Evolutionary conservation across 495 filamentous ascomycete genomes (phyloP).

Genomic region (Hyaloscypha variabilis): DNA sequence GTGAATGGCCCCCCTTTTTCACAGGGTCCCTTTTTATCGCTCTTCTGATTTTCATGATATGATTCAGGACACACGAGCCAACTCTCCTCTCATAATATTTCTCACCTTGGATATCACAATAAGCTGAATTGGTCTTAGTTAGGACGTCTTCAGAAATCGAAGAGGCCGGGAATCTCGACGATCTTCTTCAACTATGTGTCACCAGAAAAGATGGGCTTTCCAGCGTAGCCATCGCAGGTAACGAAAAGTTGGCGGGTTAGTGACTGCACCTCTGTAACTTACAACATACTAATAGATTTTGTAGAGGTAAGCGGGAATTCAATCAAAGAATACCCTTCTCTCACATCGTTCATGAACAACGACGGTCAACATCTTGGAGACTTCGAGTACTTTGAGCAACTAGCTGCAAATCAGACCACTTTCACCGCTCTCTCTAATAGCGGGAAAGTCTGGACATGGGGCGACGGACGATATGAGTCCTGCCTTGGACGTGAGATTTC

Average conservation of each 20-base stretch:
- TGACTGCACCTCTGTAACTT: not conserved
- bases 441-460: slow-evolving; percentile 61
- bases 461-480: slow-evolving; percentile 55
- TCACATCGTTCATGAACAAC: slow-evolving; percentile 30
- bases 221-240: slow-evolving; percentile 36
- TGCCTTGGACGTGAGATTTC: slow-evolving; percentile 49
- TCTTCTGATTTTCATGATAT: not conserved
- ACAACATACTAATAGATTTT: not conserved
- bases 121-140: slow-evolving; percentile 24
- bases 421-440: slow-evolving; percentile 52
- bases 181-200: slow-evolving; percentile 9
- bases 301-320: not conserved
- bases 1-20: not conserved
- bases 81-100: not conserved
- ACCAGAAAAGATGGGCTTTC: slow-evolving; percentile 27
- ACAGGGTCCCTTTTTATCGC: not conserved
- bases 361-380: slow-evolving; percentile 20
- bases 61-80: not conserved
- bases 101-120: not conserved
- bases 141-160: slow-evolving; percentile 31
- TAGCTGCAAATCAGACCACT: slow-evolving; percentile 51
- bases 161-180: slow-evolving; percentile 30
- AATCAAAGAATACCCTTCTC: slow-evolving; percentile 11
- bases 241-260: slow-evolving; percentile 34
- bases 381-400: slow-evolving; percentile 34